Evolutionary conservation across 169 alveolate species (phyloP).

Genomic region (Eimeria sp.): DNA sequence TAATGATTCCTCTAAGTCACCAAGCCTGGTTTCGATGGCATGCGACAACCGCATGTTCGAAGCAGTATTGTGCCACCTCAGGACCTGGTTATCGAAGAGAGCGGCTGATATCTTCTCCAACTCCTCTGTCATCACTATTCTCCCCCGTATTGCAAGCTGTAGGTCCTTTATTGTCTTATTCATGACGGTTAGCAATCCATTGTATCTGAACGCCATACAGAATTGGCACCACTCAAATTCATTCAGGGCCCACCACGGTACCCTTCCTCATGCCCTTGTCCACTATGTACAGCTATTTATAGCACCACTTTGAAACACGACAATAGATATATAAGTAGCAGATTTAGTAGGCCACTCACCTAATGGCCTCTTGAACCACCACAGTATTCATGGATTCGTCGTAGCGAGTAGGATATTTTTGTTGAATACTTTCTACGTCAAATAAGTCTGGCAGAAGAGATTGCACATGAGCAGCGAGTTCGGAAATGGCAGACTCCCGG

Average conservation of each 20-base stretch:
- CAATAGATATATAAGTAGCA: not conserved
- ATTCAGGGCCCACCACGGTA: not conserved
- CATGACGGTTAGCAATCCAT: constrained; percentile 92
- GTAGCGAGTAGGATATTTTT: constrained; percentile 94
- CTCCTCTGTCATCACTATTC: constrained; percentile 96
- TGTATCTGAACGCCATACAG: constrained; percentile 88
- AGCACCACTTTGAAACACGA: not conserved
- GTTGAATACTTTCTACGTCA: constrained; percentile 91
- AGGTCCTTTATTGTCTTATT: constrained; percentile 90
- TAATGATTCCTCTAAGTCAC: no score
- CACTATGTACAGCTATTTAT: not conserved
- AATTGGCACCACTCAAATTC: not conserved
- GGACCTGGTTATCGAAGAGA: constrained; percentile 91
- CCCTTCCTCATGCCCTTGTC: not conserved
- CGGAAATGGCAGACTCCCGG: constrained; percentile 82
- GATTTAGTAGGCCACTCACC: constrained; percentile 82
- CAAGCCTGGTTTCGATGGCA: not conserved
- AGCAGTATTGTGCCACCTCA: not conserved
- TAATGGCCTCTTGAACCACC: constrained; percentile 93
- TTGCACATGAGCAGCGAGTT: constrained; percentile 85
- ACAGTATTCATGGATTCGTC: constrained; percentile 96
- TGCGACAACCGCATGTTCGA: not conserved
- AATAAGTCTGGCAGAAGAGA: constrained; percentile 90
- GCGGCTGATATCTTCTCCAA: constrained; percentile 93
- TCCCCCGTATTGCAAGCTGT: constrained; percentile 96